Evolutionary conservation across 176 grass and related monocot species (phyloP), one percentile per base, ranked within the genome.

Genomic region (Hsuehochloa calcarea): DNA sequence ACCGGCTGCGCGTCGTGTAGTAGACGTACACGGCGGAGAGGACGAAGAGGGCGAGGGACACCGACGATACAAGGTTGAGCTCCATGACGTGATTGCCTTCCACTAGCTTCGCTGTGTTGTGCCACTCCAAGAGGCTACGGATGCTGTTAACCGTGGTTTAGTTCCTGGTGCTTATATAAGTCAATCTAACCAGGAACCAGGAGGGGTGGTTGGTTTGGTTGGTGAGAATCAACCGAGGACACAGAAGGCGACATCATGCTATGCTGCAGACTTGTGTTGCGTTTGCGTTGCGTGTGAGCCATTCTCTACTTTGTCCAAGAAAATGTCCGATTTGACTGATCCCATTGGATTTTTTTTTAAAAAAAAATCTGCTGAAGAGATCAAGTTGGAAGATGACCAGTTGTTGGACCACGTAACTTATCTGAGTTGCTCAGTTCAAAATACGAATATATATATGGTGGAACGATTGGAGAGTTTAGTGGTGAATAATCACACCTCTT

Each of bases 61-160:
- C 26, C 0, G 6, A 60, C 4, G 64, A 46, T 6, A 77, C 49
- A 11, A 85, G 39, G 74, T 0, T 47, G 3, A 85, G 37, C 74
- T 85, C 83, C 83, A 85, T 85, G 19, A 27, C 51, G 37, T 63
- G 23, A 49, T 29, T 20, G 12, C 26, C n/a, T 7, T 64, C 61
- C 26, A 64, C 26, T 14, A 16, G 27, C 59, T 27, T 60, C 5
- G 60, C 25, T 26, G 6, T 12, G n/a, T 20, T 35, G 72, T 11
- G n/a, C 23, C 4, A 61, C 10, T 69, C 20, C 20, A 44, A 44
- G 29, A 38, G 13, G 62, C 14, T 39, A 47, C 38, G 49, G n/a
- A 39, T 15, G 50, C 8, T 39, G 27, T 10, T 20, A 58, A 56
- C 26, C 49, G 5, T 20, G n/a, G 79, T 51, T 6, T 16, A 81